Evolutionary conservation across 2,329 filamentous ascomycete species (phyloP), one percentile per base, ranked within the genome.

Genomic region (Diplocarpon mali): DNA sequence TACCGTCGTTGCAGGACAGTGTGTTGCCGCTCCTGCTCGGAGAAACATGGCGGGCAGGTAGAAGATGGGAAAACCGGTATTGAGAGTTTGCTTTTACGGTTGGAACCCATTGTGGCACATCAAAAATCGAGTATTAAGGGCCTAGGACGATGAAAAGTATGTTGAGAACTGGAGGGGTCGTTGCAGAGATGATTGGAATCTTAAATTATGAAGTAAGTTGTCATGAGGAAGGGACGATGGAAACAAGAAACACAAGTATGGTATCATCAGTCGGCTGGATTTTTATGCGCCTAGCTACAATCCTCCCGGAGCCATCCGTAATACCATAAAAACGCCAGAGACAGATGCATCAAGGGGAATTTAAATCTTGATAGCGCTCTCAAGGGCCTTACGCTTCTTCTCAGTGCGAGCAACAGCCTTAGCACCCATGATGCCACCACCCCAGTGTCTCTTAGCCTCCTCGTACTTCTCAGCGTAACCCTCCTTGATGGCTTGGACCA

Each of bases 301-400:
- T 51, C 52, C 53, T 52, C 49, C 57, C 52, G 56, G 32, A 41
- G 51, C 57, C 20, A 24, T 24, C 20, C 55, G 55, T 58, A 54
- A 59, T 57, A 55, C 60, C 58, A 57, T 61, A 58, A 58, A 54
- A 59, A 60, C 57, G 58, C 58, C 58, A 41, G 50, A 48, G 40
- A 50, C 50, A 51, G 35, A 43, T 45, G 31, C 41, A 47, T 53
- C 52, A 49, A 53, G 49, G 53, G 51, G 41, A 48, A 49, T 49
- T 76, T 93, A 98, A 75, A 98, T 93, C 85, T 96, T 96, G 80
- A 95, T 88, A 67, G 92, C 89, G 65, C 71, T 72, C 73, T 96
- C 92, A 55, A 92, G 65, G 65, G 89, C 88, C 84, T 95, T 95
- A 64, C 72, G 72, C 71, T 76, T 78, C 70, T 78, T 63, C 57